Base-by-base conservation (phyloP, 2,329 filamentous ascomycete genomes). In the Aspergillus sp. region DNA sequence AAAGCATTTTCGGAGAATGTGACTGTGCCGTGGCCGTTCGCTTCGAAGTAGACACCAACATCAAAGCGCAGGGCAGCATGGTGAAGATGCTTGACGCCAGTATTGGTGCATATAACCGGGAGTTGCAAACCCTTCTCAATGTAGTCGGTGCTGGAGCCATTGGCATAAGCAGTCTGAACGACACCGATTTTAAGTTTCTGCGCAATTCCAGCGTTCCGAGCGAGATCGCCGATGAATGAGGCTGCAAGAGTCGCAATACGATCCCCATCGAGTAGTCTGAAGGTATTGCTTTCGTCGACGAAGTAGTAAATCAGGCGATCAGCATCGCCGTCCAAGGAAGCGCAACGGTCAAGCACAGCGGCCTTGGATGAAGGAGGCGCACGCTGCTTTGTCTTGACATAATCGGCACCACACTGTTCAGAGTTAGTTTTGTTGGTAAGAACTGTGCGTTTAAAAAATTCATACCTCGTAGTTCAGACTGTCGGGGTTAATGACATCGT, bases 301-400 rank as follows among this genome's bases (percentile, higher is more conserved):
- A 86, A 95, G 68, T 95, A 95, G 70, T 93, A 96, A 36, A 96
- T 85, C 40, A 98, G 71, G 36, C 91, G 83, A 58, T 98, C 91
- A 11, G 91, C 91, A 55, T 98, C 91, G 33, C 91, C 91, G 48
- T 98, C 91, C 36, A 94, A 74, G 6, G 89, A 95, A 60, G 84
- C 89, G 70, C 79, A 89, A 37, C 91, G 81, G 42, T 82, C 80
- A 34, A 82, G 78, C 1, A 77, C 71, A 19, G 76, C 72, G 26
- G 83, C 82, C 57, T 88, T 86, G 33, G 86, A 89, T 17, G 69
- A 80, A 26, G 82, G 82, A 32, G 91, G 91, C 38, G 86, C 83
- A 43, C 86, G 78, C 67, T 98, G 91, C 64, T 86, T 86, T 12
- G 91, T 96, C 69, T 98, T 98, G 62, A 98, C 91, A 49, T 78